Base-by-base conservation (phyloP, 1,284 basidiomycete species). In the Chiua sp. region DNA sequence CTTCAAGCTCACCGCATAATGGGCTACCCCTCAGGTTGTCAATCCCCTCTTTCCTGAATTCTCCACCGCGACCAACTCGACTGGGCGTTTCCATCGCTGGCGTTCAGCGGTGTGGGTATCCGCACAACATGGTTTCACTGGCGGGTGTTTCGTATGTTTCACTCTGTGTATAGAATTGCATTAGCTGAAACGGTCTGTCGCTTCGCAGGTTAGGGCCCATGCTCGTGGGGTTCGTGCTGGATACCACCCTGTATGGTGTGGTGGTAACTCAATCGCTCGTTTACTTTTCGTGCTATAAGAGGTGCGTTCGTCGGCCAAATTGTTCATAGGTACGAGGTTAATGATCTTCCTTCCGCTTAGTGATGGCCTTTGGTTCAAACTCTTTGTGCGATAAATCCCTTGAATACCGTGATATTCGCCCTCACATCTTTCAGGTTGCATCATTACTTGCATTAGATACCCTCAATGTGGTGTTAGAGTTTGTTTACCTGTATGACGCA, bases 211-310 rank as follows among this genome's bases (percentile, higher is more conserved):
- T 77, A 60, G 79, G 78, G 46, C 78, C 79, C 22, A 76, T 79
- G 63, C 75, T 80, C 61, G 65, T 77, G 59, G 78, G 78, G 37
- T 73, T 79, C 57, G 67, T 76, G 51, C 65, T 80, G 66, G 77
- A 79, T 67, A 68, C 77, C 63, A 65, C 79, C 47, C 66, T 79
- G 52, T 80, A 79, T 60, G 78, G 78, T 39, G 75, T 75, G 49
- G 72, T 77, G 66, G 74, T 79, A 59, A 77, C 79, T 11, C 79
- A 80, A 61, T 77, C 77, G 30, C 77, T 78, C 64, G 65, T 79
- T 60, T 80, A 79, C 61, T 76, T 77, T 62, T 75, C 73, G 8
- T 72, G 72, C 22, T 79, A 77, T 61, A 78, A 77, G 62, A 71
- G 69, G 79, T 78, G 52, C 8, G 47, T 50, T 26, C 13, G 28